phyloP scores from a whole-genome alignment of 2,329 filamentous ascomycete species.

The Monilinia aucupariae region DNA sequence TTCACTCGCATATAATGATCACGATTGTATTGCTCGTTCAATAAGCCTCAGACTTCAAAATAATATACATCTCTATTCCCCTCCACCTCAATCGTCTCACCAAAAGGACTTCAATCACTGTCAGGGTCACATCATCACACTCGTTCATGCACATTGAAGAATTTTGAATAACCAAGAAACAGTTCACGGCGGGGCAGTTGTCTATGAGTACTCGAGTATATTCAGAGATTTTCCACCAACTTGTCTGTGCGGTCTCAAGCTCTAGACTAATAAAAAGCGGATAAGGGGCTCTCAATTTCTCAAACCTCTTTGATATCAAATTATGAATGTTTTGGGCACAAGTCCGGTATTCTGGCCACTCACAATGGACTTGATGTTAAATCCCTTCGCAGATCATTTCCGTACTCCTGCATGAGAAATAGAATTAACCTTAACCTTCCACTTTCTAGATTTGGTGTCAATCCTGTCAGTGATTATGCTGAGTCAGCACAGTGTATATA shows the following conservation, averaged over 20 bases:
- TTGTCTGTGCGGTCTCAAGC: neutral
- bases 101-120: neutral
- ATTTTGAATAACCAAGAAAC: neutral
- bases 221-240: neutral
- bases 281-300: conserved; percentile 8
- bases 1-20: neutral
- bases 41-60: neutral
- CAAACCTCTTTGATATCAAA: conserved; percentile 4
- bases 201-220: no score
- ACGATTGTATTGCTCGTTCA: neutral
- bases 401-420: neutral
- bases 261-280: neutral
- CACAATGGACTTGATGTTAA: neutral
- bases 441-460: neutral
- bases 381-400: neutral
- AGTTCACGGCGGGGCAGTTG: neutral
- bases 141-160: neutral
- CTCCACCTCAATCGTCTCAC: neutral
- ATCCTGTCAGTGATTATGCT: no score
- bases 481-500: no score
- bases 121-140: no score
- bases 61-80: neutral
- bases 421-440: neutral
- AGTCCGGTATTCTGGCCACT: neutral
- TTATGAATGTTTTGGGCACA: conserved; percentile 1